These are phyloP conservation scores for Linum tenue DNA, from an alignment of 345 rosid genomes.

Conservation along the genomic window DNA sequence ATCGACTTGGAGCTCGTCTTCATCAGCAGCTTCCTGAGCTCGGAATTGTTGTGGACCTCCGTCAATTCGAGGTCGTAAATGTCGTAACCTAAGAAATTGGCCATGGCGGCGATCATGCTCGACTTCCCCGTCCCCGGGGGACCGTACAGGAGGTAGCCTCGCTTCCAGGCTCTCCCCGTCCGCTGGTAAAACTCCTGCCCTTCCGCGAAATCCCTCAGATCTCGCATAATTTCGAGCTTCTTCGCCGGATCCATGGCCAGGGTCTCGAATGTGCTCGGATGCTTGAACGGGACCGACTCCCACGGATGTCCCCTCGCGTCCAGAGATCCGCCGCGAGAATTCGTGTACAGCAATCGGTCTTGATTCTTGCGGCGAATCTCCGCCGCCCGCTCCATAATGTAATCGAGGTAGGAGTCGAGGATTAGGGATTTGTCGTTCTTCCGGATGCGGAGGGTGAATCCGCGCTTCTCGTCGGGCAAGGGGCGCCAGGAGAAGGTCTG, in stretches of 20 bases:
- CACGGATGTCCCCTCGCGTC: slow-evolving; percentile 93
- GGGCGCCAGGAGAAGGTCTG: slow-evolving; percentile 84
- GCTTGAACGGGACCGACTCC: slow-evolving; percentile 94
- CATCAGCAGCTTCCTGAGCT: slow-evolving; percentile 72
- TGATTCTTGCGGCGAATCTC: slow-evolving; percentile 67
- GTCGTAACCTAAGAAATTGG: slow-evolving; percentile 77
- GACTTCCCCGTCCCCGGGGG: slow-evolving; percentile 99
- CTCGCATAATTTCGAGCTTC: slow-evolving; percentile 58
- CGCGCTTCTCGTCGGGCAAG: slow-evolving; percentile 89
- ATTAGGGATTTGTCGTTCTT: slow-evolving; percentile 52
- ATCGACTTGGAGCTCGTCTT: slow-evolving; percentile 87
- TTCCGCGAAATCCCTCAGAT: slow-evolving; percentile 53
- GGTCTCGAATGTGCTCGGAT: slow-evolving; percentile 87
- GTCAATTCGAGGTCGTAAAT: slow-evolving; percentile 92
- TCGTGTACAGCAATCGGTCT: slow-evolving; percentile 69
- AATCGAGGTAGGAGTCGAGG: slow-evolving; percentile 55
- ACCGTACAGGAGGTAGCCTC: slow-evolving; percentile 82
- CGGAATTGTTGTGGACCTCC: slow-evolving; percentile 85
- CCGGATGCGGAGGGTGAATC: slow-evolving; percentile 70
- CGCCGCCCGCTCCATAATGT: slow-evolving; percentile 68
- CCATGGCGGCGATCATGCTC: slow-evolving; percentile 98
- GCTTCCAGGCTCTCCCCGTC: slow-evolving; percentile 92
- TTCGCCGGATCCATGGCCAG: slow-evolving; percentile 71
- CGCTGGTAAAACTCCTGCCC: slow-evolving; percentile 70
- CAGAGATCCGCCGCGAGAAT: slow-evolving; percentile 76